A percentile compares a stretch with the other conserved stretches of the same genome.
phyloP scores from a whole-genome alignment of 805 yeast genomes.

The Kazachstania africana region DNA sequence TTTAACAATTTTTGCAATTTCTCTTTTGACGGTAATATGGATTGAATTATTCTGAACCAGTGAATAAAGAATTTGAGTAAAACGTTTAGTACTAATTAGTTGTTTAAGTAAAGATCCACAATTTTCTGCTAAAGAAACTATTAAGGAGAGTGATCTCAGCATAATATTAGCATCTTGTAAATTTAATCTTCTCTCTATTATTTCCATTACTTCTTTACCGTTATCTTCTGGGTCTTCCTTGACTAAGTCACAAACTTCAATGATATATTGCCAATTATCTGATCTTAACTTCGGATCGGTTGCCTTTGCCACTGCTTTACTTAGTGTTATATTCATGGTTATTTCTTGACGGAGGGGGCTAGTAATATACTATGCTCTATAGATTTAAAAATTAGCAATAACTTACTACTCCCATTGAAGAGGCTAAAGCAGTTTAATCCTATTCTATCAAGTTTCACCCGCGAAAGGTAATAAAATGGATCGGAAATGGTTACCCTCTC shows the following conservation, averaged over 20 bases:
- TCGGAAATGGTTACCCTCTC: no score
- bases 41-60: conserved; percentile 43
- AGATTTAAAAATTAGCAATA: no score
- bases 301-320: conserved; percentile 32
- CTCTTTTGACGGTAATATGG: conserved; percentile 56
- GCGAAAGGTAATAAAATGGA: no score
- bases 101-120: conserved; percentile 62
- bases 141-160: conserved; percentile 41
- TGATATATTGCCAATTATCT: conserved; percentile 57
- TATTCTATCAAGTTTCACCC: no score
- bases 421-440: no score
- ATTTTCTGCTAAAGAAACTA: conserved; percentile 59
- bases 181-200: conserved; percentile 37
- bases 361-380: not conserved
- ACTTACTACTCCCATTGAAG: no score
- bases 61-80: conserved; percentile 36
- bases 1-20: conserved; percentile 53
- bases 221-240: conserved; percentile 49
- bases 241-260: conserved; percentile 58
- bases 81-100: conserved; percentile 46
- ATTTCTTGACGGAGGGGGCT: no score
- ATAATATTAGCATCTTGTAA: conserved; percentile 54
- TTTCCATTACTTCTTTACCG: conserved; percentile 30
- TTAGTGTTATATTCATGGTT: conserved; percentile 4
- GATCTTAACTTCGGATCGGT: conserved; percentile 50